These are phyloP conservation scores for Magnusiomyces magnusii DNA, from an alignment of 1,139 yeast species.

Conservation along the genomic window DNA sequence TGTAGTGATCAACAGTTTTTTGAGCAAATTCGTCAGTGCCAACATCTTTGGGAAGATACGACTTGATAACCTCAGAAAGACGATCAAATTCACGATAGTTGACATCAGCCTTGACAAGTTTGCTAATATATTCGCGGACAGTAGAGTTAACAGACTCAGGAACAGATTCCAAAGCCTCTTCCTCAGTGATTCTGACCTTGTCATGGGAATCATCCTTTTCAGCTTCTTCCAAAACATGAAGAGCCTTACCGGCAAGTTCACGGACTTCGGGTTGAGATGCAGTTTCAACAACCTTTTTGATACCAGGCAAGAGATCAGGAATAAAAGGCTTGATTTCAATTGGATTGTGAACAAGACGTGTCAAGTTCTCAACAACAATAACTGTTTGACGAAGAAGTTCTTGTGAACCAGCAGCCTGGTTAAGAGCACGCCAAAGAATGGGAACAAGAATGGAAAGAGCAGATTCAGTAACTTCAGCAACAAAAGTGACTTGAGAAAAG, in stretches of 20 bases:
- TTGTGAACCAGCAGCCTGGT: conserved; percentile 82
- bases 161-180: conserved; percentile 39
- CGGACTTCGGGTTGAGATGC: conserved; percentile 97
- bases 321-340: conserved; percentile 83
- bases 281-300: conserved; percentile 75
- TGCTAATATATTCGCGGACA: conserved; percentile 45
- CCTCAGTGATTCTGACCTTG: conserved; percentile 62
- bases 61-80: conserved; percentile 44
- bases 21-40: conserved; percentile 40
- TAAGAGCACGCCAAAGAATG: conserved; percentile 82
- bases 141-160: conserved; percentile 29
- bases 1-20: conserved; percentile 46
- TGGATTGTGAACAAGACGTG: conserved; percentile 90
- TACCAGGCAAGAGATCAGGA: conserved; percentile 83
- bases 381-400: conserved; percentile 96
- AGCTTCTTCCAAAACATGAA: conserved; percentile 73
- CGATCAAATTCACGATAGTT: conserved; percentile 90
- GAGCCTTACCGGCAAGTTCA: conserved; percentile 83
- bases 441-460: conserved; percentile 88
- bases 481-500: conserved; percentile 89
- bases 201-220: conserved; percentile 59
- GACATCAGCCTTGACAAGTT: conserved; percentile 60
- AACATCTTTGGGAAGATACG: conserved; percentile 30
- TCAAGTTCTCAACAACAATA: conserved; percentile 90
- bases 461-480: conserved; percentile 97